A percentile compares a stretch with the other conserved stretches of the same genome.
Evolutionary conservation across 139 green algal genomes (phyloP).

Genomic region (Eudorina sp.): DNA sequence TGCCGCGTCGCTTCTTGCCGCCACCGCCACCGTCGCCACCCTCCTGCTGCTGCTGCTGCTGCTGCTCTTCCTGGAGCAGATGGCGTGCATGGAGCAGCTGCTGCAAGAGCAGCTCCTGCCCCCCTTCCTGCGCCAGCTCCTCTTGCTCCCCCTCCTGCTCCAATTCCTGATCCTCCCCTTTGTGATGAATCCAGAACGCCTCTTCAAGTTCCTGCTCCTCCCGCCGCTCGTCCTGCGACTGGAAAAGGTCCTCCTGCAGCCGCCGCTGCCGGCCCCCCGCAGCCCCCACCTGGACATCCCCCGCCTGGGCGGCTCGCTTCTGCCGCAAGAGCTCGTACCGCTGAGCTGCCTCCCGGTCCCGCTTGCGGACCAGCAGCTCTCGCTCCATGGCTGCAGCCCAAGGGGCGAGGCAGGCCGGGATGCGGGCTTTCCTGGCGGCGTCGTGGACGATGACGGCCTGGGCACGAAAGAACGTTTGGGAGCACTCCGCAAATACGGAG

Average conservation of each 20-base stretch:
- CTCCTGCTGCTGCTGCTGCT: neutral
- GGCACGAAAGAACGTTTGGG: neutral
- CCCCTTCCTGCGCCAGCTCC: neutral
- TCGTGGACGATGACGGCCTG: neutral
- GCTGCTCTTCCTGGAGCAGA: neutral
- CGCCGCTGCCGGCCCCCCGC: neutral
- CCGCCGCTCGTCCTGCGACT: neutral
- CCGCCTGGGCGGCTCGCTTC: neutral
- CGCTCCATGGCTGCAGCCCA: neutral
- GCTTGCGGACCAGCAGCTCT: neutral
- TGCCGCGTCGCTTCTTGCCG: neutral
- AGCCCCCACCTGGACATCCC: too few relatives aligned
- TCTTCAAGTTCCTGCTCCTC: neutral
- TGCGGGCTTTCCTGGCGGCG: neutral
- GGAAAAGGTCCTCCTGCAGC: neutral
- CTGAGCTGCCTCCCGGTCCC: neutral
- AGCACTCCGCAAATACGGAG: neutral
- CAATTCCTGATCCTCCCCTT: too few relatives aligned
- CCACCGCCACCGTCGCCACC: neutral
- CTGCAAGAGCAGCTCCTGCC: neutral
- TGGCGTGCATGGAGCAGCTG: neutral
- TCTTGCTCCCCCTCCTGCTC: neutral
- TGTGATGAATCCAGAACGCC: too few relatives aligned
- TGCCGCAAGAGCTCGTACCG: neutral
- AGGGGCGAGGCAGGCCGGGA: slow-evolving; percentile 10